A percentile compares a stretch with the other conserved stretches of the same genome.
phyloP scores from a whole-genome alignment of 208 protist genomes.

The Acanthamoeba royreba region DNA sequence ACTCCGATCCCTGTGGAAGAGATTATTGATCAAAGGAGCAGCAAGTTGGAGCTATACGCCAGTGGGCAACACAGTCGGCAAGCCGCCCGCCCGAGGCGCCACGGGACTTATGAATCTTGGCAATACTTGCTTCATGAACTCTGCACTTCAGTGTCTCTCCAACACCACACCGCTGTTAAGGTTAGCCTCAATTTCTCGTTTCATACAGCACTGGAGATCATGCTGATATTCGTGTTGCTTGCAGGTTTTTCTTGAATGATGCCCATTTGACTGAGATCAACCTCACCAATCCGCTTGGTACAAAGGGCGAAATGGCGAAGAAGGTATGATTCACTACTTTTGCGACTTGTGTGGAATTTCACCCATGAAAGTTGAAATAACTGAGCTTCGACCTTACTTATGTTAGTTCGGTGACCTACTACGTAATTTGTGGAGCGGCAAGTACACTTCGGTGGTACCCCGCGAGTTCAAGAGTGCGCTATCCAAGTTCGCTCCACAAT shows the following conservation, averaged over 20 bases:
- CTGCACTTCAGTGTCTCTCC: conserved; percentile 90
- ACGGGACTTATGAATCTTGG: conserved; percentile 91
- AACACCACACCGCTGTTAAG: conserved; percentile 85
- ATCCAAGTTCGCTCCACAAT: conserved; percentile 66
- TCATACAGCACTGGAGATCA: conserved; percentile 64
- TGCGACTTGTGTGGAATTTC: background rate
- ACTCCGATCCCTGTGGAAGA: background rate
- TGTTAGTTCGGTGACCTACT: conserved; percentile 78
- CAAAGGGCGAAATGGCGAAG: conserved; percentile 65
- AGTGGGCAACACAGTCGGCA: background rate
- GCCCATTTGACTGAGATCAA: conserved; percentile 59
- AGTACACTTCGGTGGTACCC: background rate
- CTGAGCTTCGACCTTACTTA: background rate
- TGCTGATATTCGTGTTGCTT: background rate
- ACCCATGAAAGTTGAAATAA: background rate
- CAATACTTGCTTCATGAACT: conserved; percentile 98
- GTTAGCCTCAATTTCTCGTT: conserved; percentile 58
- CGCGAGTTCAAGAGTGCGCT: conserved; percentile 60
- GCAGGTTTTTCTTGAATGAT: background rate
- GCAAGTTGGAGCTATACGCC: background rate
- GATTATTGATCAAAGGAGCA: no score
- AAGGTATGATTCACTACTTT: background rate
- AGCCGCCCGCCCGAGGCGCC: conserved; percentile 46
- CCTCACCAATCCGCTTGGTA: conserved; percentile 57
- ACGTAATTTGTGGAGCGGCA: conserved; percentile 55